Evolutionary conservation across 2,329 filamentous ascomycete species (phyloP), one percentile per base, ranked within the genome.

Genomic region (Fusarium proliferatum): DNA sequence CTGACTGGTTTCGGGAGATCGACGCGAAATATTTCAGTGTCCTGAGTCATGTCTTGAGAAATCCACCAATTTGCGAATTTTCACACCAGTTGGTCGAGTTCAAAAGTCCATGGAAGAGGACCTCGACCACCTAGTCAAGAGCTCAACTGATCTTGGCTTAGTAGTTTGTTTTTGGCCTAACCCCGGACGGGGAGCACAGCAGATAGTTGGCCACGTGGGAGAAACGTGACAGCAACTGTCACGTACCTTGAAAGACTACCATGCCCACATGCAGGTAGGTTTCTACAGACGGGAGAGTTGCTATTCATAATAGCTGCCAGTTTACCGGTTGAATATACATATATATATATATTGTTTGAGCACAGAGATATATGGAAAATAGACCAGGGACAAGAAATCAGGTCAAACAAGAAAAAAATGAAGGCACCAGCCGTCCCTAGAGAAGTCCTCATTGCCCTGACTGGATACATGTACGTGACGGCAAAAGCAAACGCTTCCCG

Each of bases 1-100:
- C 53, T 77, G 62, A 61, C 46, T 69, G 60, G 52, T 60, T 61
- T 55, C 73, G 76, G 76, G 76, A 78, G 76, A 78, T 78, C 76
- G 72, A 78, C 76, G 63, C 62, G 58, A 61, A 67, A 68, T 69
- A 77, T 72, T 71, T 60, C 33, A 60, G 62, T 36, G 61, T 43
- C 39, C 62, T 77, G 74, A 78, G 76, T 78, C 76, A 60, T 64
- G 67, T 42, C 57, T 71, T 56, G 63, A 71, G 64, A 52, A 58
- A 12, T 58, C n/a, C 43, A 56, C 57, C 42, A 59, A 30, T 45
- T 66, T 61, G 61, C 49, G 58, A 45, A 34, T 64, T 23, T 53
- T 39, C 13, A 23, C 45, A 36, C 23, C 33, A 45, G 39, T 34
- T 43, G 38, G 36, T 36, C 21, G n/a, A 34, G n/a, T 11, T 38